Evolutionary conservation across 495 filamentous ascomycete species (phyloP), one percentile per base, ranked within the genome.

Genomic region (Mycothermus thermophilus): DNA sequence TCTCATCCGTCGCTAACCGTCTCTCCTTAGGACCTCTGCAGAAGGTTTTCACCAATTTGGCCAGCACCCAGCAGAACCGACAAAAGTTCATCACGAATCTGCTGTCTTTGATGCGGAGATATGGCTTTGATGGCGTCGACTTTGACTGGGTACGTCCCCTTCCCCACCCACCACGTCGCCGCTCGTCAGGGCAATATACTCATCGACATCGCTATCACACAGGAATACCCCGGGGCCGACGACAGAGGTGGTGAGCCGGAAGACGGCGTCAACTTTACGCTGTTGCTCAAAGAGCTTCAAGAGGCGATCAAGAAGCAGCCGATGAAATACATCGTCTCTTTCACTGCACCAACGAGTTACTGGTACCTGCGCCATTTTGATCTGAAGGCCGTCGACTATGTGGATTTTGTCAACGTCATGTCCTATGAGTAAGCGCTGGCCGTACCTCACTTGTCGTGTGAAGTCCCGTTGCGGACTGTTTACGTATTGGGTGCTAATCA

Each of bases 391-490:
- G 38, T 67, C 12, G 34, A 54, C 14, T 11, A 50, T 19, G 51
- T 64, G 3, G 68, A 74, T 41, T 75, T 58, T 54, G 48, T 67
- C 31, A 77, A 77, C 36, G 0, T 75, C 20, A 79, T 79, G 72
- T 54, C 45, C 0, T 72, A 71, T 42, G 63, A 69, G 11, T 53
- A 27, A 31, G 21, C 32, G 17, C 17, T 27, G 6, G 1, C 9
- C 2, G 13, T 12, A 27, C 11, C 25, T 27, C 5, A 11, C 25
- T 11, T 11, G 25, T 27, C 25, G 11, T 11, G 13, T 10, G 17
- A 35, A 10, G 31, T 13, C 17, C 11, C 24, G 28, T 11, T 33
- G n/a, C n/a, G n/a, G n/a, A n/a, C n/a, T n/a, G n/a, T n/a, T n/a
- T n/a, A n/a, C n/a, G n/a, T n/a, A n/a, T n/a, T n/a, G n/a, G n/a